phyloP scores from a whole-genome alignment of 306 rosid genomes.

The Cucumis hystrix region DNA sequence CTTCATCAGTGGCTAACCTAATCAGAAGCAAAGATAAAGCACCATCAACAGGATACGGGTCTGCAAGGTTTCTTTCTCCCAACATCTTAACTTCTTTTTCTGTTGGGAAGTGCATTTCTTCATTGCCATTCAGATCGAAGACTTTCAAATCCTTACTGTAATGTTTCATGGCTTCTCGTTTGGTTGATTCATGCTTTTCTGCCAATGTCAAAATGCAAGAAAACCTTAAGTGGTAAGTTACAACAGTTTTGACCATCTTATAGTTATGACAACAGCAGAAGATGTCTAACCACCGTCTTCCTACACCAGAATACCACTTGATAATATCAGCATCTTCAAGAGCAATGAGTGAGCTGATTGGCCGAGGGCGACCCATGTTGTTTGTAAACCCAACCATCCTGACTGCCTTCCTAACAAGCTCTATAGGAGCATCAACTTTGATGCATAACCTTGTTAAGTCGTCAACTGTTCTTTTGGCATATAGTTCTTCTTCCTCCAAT shows the following conservation, averaged over 20 bases:
- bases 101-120: constrained; percentile 62
- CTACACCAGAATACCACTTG: constrained; percentile 83
- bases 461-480: constrained; percentile 50
- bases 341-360: constrained; percentile 46
- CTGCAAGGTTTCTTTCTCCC: constrained; percentile 72
- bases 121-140: constrained; percentile 43
- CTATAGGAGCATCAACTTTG: constrained; percentile 74
- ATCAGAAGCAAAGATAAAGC: constrained; percentile 42
- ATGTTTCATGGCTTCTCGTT: constrained; percentile 59
- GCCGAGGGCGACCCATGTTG: constrained; percentile 80
- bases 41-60: constrained; percentile 81
- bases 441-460: constrained; percentile 71
- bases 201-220: constrained; percentile 86
- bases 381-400: constrained; percentile 74
- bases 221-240: constrained; percentile 77
- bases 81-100: constrained; percentile 84
- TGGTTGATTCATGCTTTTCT: constrained; percentile 78
- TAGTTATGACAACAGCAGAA: constrained; percentile 86
- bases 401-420: constrained; percentile 55
- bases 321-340: constrained; percentile 71
- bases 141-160: constrained; percentile 81
- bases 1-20: constrained; percentile 69
- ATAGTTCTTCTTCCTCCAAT: constrained; percentile 42
- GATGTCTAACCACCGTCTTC: constrained; percentile 79
- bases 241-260: constrained; percentile 63